Evolutionary conservation across 2,329 filamentous ascomycete species (phyloP), one percentile per base, ranked within the genome.

Genomic region (Epicoccum nigrum): DNA sequence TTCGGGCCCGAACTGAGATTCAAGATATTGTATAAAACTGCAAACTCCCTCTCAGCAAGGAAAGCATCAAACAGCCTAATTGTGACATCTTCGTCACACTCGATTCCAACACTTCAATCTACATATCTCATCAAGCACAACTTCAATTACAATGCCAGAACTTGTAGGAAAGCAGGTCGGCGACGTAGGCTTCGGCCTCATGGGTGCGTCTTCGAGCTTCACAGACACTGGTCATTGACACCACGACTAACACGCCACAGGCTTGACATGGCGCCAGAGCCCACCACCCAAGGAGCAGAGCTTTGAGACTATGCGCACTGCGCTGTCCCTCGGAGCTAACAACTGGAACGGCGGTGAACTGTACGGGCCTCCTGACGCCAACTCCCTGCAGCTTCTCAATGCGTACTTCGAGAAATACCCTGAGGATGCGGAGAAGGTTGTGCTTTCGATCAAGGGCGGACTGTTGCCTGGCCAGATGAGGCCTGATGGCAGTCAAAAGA

Each of bases 341-440:
- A 74, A 75, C 55, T 81, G 78, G 77, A 81, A 81, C 55, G 79
- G 76, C 32, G 79, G 78, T 50, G 76, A 79, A 55, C 51, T 81
- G 46, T 81, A 81, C 60, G 79, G 79, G 11, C 65, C 72, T 0
- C 70, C 76, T 1, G 71, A 78, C 27, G 68, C 67, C 55, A 82
- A 80, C 61, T 76, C 73, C 9, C 70, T 82, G 1, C 75, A 79
- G 25, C 67, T 82, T 6, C 71, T 83, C 19, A 74, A 76, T 17
- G 75, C 74, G 41, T 82, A 82, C 63, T 83, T 82, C 58, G 73
- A 72, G 20, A 75, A 78, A 58, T 78, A 82, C 55, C 80, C 80
- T 5, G 74, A 74, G 28, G 79, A 82, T 57, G 78, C 77, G 0
- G 64, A 74, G 23, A 79, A 80, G 55, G 74, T 82, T n/a, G 74